Evolutionary conservation across 2,329 filamentous ascomycete species (phyloP).

Genomic region (Penicillium sp.): DNA sequence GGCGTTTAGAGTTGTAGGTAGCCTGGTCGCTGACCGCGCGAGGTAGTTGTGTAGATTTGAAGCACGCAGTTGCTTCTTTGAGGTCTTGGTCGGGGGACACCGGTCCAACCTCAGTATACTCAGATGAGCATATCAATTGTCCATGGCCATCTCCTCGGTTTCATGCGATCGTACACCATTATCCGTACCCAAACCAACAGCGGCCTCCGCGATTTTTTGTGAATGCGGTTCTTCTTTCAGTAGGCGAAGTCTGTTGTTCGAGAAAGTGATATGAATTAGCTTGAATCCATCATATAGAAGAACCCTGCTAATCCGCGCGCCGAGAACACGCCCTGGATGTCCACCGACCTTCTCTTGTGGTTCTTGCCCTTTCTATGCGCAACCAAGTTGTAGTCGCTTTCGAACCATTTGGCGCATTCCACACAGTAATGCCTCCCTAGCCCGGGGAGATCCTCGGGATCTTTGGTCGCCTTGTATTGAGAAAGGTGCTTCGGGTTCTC

Average conservation of each 20-base stretch:
- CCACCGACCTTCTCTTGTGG: conserved; percentile 77
- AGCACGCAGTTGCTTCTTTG: neutral
- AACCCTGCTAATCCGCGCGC: neutral
- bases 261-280: conserved; percentile 8
- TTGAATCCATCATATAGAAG: neutral
- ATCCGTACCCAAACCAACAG: conserved; percentile 72
- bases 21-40: neutral
- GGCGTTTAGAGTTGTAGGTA: neutral
- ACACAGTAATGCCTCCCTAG: conserved; percentile 86
- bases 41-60: neutral
- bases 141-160: conserved; percentile 43
- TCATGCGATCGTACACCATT: conserved; percentile 59
- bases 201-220: conserved; percentile 84
- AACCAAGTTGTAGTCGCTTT: conserved; percentile 76
- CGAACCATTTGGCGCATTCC: conserved; percentile 96
- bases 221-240: conserved; percentile 84
- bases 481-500: conserved; percentile 77
- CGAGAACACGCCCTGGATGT: neutral
- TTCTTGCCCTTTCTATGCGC: conserved; percentile 85
- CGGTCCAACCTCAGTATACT: neutral
- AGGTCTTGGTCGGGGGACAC: neutral
- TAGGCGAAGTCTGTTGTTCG: conserved; percentile 69
- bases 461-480: conserved; percentile 78
- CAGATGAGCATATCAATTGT: conserved; percentile 34
- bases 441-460: conserved; percentile 83